Evolutionary conservation across 345 rosid genomes (phyloP), one percentile per base, ranked within the genome.

Genomic region (Punica granatum): DNA sequence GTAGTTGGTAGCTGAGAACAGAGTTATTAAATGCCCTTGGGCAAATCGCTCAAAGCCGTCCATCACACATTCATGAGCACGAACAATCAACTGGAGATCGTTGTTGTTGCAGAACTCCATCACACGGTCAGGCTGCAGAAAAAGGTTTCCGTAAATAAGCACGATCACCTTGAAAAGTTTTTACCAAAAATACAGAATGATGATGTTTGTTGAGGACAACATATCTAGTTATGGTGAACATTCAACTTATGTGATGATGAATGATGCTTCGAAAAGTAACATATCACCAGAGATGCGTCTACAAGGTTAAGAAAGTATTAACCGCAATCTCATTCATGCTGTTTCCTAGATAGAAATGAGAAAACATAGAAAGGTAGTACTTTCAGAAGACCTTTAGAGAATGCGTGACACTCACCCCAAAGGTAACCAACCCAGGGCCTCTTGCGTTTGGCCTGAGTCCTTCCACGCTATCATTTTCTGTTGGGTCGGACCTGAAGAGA

Each of bases 61-160:
- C 99, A 94, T 94, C 71, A 94, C 99, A 54, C 98, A 94, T 83
- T 94, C 99, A 65, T 94, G 98, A 39, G 98, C 99, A 65, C 98
- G 92, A 46, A 94, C 98, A 76, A 94, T 94, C 80, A 94, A 77
- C 76, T 94, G 98, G 70, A 94, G 98, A 79, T 94, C 99, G 75
- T 94, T 94, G 85, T 91, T 94, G 73, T 84, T 89, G 76, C 99
- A 94, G 75, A 94, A 94, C 74, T 94, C 98, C 99, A 94, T 94
- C 39, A 94, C 99, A 74, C 97, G 92, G 77, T 94, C 99, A 51
- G 99, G 98, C 99, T 94, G 93, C 59, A 58, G 36, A 21, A 23
- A 43, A 7, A 44, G n/a, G 31, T 25, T 14, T 18, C 6, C 25
- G 33, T 41, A 31, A 35, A 51, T 66, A 21, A 44, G 41, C 28